Evolutionary conservation across 2,329 filamentous ascomycete genomes (phyloP), one percentile per base, ranked within the genome.

Genomic region (Pseudonectria foliicola): DNA sequence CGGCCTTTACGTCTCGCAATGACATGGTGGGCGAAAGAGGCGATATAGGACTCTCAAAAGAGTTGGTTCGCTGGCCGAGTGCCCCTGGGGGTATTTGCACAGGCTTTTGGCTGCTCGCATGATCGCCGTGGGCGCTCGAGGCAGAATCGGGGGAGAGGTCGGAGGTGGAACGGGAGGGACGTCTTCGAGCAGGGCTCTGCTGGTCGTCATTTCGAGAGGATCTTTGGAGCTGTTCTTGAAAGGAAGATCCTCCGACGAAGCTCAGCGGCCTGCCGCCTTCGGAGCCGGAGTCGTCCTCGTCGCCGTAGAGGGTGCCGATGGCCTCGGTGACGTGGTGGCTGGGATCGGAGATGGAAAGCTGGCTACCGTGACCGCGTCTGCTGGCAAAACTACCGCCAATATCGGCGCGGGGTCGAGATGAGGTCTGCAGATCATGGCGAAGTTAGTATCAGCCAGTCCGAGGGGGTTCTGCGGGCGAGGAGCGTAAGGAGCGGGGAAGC

Each of bases 281-380:
- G 12, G 62, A 75, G 45, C 77, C 73, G 3, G 63, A 75, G 48
- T 85, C 76, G 48, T 80, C 77, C 53, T 78, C 76, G 55, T 86
- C 82, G 53, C 84, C 85, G 63, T 95, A 95, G 63, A 94, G 76
- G 52, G 88, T 88, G 34, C 86, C 86, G 61, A 95, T 94, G 40
- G 87, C 84, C 61, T 95, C 89, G 37, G 88, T 95, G 57, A 95
- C 86, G 75, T 95, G 89, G 64, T 95, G 87, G 64, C 75, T 87
- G 42, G 89, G 84, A 63, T 95, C 88, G 60, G 85, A 92, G 59
- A 94, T 78, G 37, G 75, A 79, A 33, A 77, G 64, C 52, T 77
- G 71, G 54, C 63, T 73, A 40, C 61, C 61, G 59, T 77, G 74
- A 46, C 73, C 73, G 54, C 74, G 74, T 59, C 73, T 72, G 57